Base-by-base conservation (phyloP, 1,139 yeast genomes). In the Candida dubliniensis region DNA sequence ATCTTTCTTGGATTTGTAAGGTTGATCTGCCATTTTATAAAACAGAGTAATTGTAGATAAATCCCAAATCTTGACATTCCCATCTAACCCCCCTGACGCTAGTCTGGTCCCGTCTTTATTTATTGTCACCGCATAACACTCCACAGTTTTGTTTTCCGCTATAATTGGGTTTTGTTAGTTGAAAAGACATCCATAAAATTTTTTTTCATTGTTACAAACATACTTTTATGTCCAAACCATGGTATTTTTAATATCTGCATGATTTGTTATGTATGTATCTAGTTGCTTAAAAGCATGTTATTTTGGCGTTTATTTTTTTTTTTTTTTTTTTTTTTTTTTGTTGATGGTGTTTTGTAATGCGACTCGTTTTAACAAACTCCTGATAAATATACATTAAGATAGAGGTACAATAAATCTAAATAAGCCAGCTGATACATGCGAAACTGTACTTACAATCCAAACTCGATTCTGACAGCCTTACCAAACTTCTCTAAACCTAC, bases 61-160 rank as follows among this genome's bases (percentile, higher is more conserved):
- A 14, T 89, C 85, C 99, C 99, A 93, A 40, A 93, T 85, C 50
- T 91, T 79, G 42, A 93, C 89, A 57, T 88, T 89, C 2, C 98
- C 96, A 64, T 93, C 99, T 45, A 91, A 71, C 1, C 99, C 99
- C 12, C 99, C 99, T 0, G 97, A 84, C 1, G 97, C 99, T 36
- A 93, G 64, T 47, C 96, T 69, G 34, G 82, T 66, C 2, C 96
- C 96, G 64, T 89, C 95, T 0, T 87, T 79, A 50, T 87, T 85
- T 10, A 88, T 84, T 43, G 84, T 82, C 8, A 91, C 79, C 0
- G 98, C 82, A 61, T 89, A 93, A 31, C 95, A 86, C 59, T 91
- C 98, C 53, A 84, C 84, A 52, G 78, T 81, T 53, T 88, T 78
- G 52, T 83, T 82, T 55, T 89, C 96, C 60, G 89, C 97, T 71